A percentile compares a stretch with the other conserved stretches of the same genome.
Conservation (phyloP, 1,284 basidiomycete genomes). For the Boletellus deceptivus region DNA sequence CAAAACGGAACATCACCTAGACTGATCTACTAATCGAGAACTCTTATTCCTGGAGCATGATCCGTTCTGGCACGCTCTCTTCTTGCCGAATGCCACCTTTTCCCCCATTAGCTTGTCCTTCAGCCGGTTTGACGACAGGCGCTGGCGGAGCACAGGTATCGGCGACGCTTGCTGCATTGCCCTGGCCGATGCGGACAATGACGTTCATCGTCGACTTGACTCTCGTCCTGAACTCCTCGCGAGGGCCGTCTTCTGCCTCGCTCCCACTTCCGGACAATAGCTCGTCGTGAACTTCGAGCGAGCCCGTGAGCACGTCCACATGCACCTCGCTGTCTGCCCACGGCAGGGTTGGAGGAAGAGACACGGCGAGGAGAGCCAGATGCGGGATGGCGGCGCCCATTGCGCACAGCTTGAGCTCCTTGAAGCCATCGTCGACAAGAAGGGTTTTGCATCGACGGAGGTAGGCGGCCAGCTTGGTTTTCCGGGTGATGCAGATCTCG, state of each 20-base stretch:
- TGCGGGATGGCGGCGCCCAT: conserved; percentile 89
- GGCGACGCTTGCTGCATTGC: conserved; percentile 38
- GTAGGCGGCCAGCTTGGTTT: conserved; percentile 71
- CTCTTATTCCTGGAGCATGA: conserved; percentile 38
- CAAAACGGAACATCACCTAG: neutral
- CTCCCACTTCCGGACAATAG: conserved; percentile 73
- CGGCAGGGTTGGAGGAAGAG: conserved; percentile 74
- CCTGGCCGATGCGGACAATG: conserved; percentile 60
- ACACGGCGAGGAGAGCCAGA: conserved; percentile 67
- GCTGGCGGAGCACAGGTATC: conserved; percentile 3
- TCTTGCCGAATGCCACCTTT: conserved; percentile 1
- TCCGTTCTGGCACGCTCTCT: conserved; percentile 16
- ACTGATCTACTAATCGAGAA: conserved; percentile 12
- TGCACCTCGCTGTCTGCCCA: conserved; percentile 63
- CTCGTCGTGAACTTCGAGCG: conserved; percentile 78
- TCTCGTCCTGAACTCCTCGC: conserved; percentile 62
- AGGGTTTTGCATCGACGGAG: conserved; percentile 77
- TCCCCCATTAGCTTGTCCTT: conserved; percentile 12
- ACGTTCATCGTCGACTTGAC: conserved; percentile 65
- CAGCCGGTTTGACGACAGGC: conserved; percentile 14
- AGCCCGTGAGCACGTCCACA: conserved; percentile 71
- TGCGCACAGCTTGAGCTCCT: conserved; percentile 73
- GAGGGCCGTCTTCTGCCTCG: conserved; percentile 35
- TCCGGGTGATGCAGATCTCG: conserved; percentile 79
- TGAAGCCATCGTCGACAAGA: conserved; percentile 79